These are phyloP conservation scores for Ophiostoma sp. DNA, from an alignment of 2,329 filamentous ascomycete species.

Conservation along the genomic window DNA sequence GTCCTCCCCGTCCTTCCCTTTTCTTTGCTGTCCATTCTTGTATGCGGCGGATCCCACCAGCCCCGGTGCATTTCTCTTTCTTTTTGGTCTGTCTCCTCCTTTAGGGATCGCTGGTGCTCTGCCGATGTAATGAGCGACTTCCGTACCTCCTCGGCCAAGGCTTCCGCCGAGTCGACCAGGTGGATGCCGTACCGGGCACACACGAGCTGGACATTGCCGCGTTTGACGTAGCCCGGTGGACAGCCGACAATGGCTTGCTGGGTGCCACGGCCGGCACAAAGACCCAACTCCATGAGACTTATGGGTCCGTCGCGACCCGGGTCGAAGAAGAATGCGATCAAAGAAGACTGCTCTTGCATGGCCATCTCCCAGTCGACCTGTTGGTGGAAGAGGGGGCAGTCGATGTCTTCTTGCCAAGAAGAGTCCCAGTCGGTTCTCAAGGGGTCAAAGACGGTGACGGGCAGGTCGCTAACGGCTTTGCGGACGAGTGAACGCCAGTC, in stretches of 20 bases:
- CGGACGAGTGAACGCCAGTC: constrained; percentile 56
- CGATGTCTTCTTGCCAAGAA: constrained; percentile 52
- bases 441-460: constrained; percentile 60
- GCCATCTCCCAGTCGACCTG: constrained; percentile 65
- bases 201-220: constrained; percentile 61
- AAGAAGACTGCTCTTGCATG: constrained; percentile 52
- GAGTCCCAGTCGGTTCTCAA: constrained; percentile 57
- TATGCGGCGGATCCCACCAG: background rate
- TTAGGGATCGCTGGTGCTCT: no score
- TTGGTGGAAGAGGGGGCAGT: constrained; percentile 47
- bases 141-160: constrained; percentile 36
- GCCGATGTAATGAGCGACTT: background rate
- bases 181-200: constrained; percentile 51
- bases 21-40: background rate
- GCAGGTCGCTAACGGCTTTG: constrained; percentile 43
- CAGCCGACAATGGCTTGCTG: constrained; percentile 54
- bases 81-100: background rate
- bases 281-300: constrained; percentile 61
- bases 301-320: constrained; percentile 54
- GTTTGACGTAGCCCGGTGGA: constrained; percentile 53
- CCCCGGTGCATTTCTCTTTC: background rate
- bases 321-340: constrained; percentile 60
- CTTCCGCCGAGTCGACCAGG: constrained; percentile 45
- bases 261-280: constrained; percentile 43
- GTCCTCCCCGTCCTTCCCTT: background rate